These are phyloP conservation scores for Capsicum chinense DNA, from an alignment of 257 asterid species.

Conservation along the genomic window DNA sequence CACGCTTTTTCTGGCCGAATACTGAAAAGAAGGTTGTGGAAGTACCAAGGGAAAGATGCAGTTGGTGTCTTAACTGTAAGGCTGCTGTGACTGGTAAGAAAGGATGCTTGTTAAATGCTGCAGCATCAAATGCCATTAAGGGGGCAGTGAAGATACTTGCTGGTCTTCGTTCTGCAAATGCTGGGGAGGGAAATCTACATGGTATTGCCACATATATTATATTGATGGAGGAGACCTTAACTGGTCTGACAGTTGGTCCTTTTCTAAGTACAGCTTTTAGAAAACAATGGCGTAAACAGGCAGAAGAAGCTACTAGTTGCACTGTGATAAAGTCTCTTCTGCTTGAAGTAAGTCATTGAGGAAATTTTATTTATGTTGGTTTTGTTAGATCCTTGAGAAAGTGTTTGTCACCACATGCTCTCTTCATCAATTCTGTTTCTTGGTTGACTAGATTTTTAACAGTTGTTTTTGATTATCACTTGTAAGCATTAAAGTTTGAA, in stretches of 20 bases:
- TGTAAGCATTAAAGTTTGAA: neutral
- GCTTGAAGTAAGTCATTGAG: constrained; percentile 63
- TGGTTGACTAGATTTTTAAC: constrained; percentile 5
- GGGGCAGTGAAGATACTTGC: constrained; percentile 59
- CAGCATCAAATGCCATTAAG: constrained; percentile 74
- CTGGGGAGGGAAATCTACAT: constrained; percentile 62
- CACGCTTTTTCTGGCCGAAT: constrained; percentile 84
- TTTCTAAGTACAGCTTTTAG: constrained; percentile 62
- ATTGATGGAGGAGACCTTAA: constrained; percentile 79
- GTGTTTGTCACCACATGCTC: neutral
- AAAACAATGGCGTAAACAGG: constrained; percentile 70
- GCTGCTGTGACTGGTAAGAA: constrained; percentile 67
- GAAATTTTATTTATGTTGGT: constrained; percentile 16
- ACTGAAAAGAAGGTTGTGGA: constrained; percentile 75
- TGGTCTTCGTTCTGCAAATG: constrained; percentile 58
- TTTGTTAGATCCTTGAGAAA: neutral
- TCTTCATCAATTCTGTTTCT: neutral
- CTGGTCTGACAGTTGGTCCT: constrained; percentile 75
- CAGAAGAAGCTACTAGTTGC: constrained; percentile 62
- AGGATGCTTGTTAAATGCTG: constrained; percentile 84
- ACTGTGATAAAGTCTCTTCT: constrained; percentile 57
- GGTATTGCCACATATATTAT: constrained; percentile 65
- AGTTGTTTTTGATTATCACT: neutral
- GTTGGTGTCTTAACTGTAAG: constrained; percentile 87
- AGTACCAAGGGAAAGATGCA: constrained; percentile 87